A percentile compares a stretch with the other conserved stretches of the same genome.
phyloP scores from a whole-genome alignment of 139 green algal species.

The Picochlorum costavermella region DNA sequence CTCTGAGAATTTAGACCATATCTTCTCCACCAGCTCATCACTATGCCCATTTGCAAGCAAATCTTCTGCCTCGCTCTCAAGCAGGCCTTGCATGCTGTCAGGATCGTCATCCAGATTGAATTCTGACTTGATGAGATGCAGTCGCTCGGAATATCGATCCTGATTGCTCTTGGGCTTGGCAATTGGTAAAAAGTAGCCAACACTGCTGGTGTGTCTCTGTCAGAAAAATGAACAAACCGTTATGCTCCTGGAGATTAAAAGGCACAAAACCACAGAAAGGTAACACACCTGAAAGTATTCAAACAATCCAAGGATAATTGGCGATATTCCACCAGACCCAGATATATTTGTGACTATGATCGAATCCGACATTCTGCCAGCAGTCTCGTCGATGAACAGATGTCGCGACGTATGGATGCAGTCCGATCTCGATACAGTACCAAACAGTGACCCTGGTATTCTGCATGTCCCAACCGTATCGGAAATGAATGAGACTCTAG shows the following conservation, averaged over 20 bases:
- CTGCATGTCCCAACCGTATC: no score
- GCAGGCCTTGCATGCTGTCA: slow-evolving; percentile 14
- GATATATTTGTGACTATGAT: slow-evolving; percentile 43
- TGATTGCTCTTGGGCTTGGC: neutral
- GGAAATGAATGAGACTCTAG: no score
- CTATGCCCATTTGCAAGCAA: slow-evolving; percentile 14
- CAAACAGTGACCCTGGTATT: no score
- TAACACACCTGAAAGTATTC: slow-evolving; percentile 40
- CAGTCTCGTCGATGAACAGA: no score
- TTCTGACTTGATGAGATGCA: neutral
- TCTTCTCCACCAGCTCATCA: slow-evolving; percentile 33
- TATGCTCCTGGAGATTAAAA: slow-evolving; percentile 21
- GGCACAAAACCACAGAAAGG: neutral
- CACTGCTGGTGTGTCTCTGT: slow-evolving; percentile 27
- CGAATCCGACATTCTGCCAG: slow-evolving; percentile 10
- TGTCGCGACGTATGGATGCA: no score
- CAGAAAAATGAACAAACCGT: slow-evolving; percentile 38
- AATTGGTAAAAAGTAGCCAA: slow-evolving; percentile 46
- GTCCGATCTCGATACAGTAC: no score
- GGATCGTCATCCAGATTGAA: neutral
- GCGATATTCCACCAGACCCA: slow-evolving; percentile 32
- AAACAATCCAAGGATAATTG: slow-evolving; percentile 26
- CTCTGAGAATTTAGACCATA: slow-evolving; percentile 29
- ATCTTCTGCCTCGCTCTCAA: slow-evolving; percentile 17
- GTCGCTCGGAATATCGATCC: neutral